These are phyloP conservation scores for Strobilomyces echinocephalus DNA, from an alignment of 768 basidiomycete species.

Conservation along the genomic window DNA sequence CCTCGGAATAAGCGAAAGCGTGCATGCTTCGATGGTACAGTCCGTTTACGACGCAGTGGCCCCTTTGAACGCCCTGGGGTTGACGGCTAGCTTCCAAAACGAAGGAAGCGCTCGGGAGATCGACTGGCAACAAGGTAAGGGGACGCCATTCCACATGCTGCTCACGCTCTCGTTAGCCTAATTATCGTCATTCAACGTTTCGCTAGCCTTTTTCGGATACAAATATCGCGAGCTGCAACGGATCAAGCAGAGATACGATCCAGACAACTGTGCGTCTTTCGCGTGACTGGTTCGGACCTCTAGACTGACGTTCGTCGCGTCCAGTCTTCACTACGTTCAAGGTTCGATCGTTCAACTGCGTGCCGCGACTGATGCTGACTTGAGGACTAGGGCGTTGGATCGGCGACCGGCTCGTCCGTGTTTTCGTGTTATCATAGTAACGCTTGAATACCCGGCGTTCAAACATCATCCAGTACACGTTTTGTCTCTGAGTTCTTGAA, in stretches of 20 bases:
- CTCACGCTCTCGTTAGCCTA: too few relatives aligned
- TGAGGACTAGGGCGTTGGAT: slow-evolving; percentile 4
- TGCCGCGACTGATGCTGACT: neutral
- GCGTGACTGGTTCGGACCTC: neutral
- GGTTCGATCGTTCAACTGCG: neutral
- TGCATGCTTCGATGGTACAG: neutral
- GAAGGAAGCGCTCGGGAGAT: slow-evolving; percentile 15
- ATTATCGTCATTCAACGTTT: neutral
- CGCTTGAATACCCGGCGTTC: too few relatives aligned
- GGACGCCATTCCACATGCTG: neutral
- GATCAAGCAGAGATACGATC: slow-evolving; percentile 16
- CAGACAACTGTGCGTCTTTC: slow-evolving; percentile 6
- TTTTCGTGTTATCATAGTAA: slow-evolving; percentile 2
- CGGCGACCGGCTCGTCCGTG: neutral
- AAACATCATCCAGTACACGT: too few relatives aligned
- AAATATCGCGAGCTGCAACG: slow-evolving; percentile 10
- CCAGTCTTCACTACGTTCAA: slow-evolving; percentile 16
- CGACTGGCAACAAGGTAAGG: slow-evolving; percentile 13
- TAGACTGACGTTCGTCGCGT: neutral
- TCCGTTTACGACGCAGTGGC: slow-evolving; percentile 3
- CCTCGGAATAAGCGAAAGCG: neutral
- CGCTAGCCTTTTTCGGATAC: slow-evolving; percentile 9
- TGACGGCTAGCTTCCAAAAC: slow-evolving; percentile 18
- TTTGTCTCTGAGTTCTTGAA: too few relatives aligned
- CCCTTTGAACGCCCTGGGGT: slow-evolving; percentile 9